Evolutionary conservation across 1,284 basidiomycete genomes (phyloP), one percentile per base, ranked within the genome.

Genomic region (Athelia sp.): DNA sequence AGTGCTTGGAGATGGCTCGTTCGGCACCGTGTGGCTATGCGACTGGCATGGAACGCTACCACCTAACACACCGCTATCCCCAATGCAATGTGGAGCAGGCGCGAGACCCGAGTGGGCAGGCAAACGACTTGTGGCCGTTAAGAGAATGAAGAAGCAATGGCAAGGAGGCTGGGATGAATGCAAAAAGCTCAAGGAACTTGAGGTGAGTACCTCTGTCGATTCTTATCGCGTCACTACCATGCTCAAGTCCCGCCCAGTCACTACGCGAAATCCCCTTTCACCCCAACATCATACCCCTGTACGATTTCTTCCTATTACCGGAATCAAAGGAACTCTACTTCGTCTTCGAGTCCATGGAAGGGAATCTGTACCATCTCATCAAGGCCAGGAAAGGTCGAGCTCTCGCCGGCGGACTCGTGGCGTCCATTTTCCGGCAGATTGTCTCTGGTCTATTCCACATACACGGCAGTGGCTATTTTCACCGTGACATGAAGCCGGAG

Each of bases 281-380:
- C 70, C 91, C 91, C 36, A 95, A 97, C 68, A 93, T 98, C 72
- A 98, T 99, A 65, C 95, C 97, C 47, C 79, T 99, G 55, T 99
- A 99, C 76, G 97, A 99, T 70, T 96, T 94, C 61, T 99, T 98
- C 73, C 88, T 98, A 58, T 84, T 95, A 44, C 95, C 95, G 1
- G 79, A 84, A 55, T 84, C 92, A 49, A 92, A 90, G 67, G 94
- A 99, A 71, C 90, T 99, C 58, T 98, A 98, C 71, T 98, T 99
- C 65, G 97, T 99, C 47, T 99, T 99, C 68, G 97, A 99, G 72
- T 95, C 94, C 65, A 99, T 99, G 97, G 97, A 99, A 70, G 97
- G 97, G 59, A 99, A 99, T 69, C 82, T 99, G 51, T 99, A 97
- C 70, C 97, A 99, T 70, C 89, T 99, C 70, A 97, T 98, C 69